A percentile compares a stretch with the other conserved stretches of the same genome.
These are phyloP conservation scores for Zymoseptoria passerinii DNA, from an alignment of 2,329 filamentous ascomycete species.

Conservation along the genomic window DNA sequence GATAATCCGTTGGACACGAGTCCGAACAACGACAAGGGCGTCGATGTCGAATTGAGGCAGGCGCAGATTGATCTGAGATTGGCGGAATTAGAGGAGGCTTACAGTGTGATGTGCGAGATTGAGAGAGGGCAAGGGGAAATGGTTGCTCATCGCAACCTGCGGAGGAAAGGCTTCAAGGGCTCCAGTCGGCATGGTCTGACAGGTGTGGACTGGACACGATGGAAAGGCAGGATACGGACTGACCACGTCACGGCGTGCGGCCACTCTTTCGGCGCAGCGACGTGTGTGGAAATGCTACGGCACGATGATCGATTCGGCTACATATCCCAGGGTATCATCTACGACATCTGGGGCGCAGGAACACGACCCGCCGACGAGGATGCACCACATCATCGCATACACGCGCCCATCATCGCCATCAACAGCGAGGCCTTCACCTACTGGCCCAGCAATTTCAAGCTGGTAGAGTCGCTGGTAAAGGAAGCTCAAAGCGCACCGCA, in stretches of 20 bases:
- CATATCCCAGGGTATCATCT: conserved; percentile 56
- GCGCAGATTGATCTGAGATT: conserved; percentile 57
- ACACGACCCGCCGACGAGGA: conserved; percentile 36
- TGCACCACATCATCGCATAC: conserved; percentile 37
- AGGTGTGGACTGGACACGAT: conserved; percentile 49
- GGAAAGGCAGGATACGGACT: conserved; percentile 49
- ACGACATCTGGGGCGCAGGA: conserved; percentile 56
- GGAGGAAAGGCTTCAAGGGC: conserved; percentile 50
- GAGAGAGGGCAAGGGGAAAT: conserved; percentile 46
- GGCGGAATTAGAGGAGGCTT: conserved; percentile 58
- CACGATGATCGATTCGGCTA: conserved; percentile 47
- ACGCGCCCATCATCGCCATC: conserved; percentile 53
- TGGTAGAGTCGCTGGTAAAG: conserved; percentile 48
- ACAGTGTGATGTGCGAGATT: conserved; percentile 48
- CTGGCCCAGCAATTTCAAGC: conserved; percentile 56
- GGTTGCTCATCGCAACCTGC: conserved; percentile 46
- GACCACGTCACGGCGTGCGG: conserved; percentile 54
- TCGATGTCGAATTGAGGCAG: conserved; percentile 51
- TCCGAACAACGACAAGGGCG: conserved; percentile 50
- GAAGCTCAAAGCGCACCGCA: conserved; percentile 43
- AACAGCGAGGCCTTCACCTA: conserved; percentile 64
- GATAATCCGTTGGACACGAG: conserved; percentile 39
- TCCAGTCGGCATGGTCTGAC: conserved; percentile 51
- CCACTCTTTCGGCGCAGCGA: conserved; percentile 60
- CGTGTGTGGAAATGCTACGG: conserved; percentile 52